Conservation (phyloP, 441 rosid genomes). For the Adansonia grandidieri region DNA sequence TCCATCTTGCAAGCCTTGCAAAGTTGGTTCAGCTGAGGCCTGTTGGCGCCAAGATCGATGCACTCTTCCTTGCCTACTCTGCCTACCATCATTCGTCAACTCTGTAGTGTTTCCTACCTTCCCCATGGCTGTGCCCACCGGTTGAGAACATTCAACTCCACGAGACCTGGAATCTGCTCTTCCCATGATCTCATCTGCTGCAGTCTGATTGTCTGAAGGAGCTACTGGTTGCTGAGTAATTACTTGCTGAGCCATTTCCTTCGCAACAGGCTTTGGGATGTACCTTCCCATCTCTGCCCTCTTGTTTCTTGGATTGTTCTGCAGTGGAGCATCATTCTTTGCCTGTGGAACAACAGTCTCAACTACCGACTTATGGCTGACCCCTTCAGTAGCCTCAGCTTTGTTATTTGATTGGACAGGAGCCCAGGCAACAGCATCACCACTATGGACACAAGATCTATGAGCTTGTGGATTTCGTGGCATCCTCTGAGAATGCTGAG, state of each 20-base stretch:
- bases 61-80: constrained; percentile 61
- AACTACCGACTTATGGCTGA: constrained; percentile 41
- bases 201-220: constrained; percentile 37
- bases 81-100: constrained; percentile 56
- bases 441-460: constrained; percentile 52
- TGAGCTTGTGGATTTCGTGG: constrained; percentile 54
- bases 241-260: constrained; percentile 84
- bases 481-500: constrained; percentile 69
- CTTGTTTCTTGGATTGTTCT: constrained; percentile 67
- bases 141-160: constrained; percentile 46
- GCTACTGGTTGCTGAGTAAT: constrained; percentile 45
- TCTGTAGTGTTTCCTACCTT: constrained; percentile 48
- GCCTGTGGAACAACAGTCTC: constrained; percentile 45
- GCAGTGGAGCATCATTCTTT: constrained; percentile 60
- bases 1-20: constrained; percentile 44
- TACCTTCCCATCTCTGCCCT: constrained; percentile 95
- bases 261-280: constrained; percentile 85
- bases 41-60: constrained; percentile 82
- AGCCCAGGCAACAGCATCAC: constrained; percentile 86
- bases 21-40: constrained; percentile 47
- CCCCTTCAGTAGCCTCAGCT: constrained; percentile 60
- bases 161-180: constrained; percentile 42
- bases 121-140: constrained; percentile 39
- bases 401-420: constrained; percentile 73
- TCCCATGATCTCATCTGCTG: constrained; percentile 44